Evolutionary conservation across 2,329 filamentous ascomycete genomes (phyloP), one percentile per base, ranked within the genome.

Genomic region (Trichophaea hybrida): DNA sequence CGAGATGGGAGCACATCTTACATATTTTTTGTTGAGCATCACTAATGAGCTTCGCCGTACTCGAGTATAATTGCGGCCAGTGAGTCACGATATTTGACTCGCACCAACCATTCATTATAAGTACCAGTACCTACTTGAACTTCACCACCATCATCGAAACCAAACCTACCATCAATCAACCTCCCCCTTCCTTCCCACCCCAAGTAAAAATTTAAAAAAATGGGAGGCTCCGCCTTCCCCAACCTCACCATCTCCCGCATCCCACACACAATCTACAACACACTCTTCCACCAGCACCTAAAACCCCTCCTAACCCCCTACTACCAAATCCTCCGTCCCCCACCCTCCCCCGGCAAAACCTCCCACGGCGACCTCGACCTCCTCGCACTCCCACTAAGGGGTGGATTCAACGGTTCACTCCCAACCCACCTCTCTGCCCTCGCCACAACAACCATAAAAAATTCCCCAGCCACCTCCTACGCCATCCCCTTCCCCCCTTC

Each of bases 1-100:
- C 59, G 50, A 35, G 61, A 57, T 58, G 49, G 55, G 52, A 40
- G n/a, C 40, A 61, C 60, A 53, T 49, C 50, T 31, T 37, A 12
- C 6, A 10, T 12, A 24, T 38, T 15, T 33, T 6, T 49, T 17
- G 38, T 24, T 24, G 3, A 24, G 1, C 24, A 24, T 24, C 24
- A 24, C 24, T 24, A 1, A 24, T 24, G 24, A 24, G 24, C 24
- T 24, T 24, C 24, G 24, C 3, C 24, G 24, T 24, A 40, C 37
- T 40, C 37, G 7, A 40, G 7, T 40, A 43, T 43, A 43, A 10
- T 43, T 43, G 38, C 38, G 10, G n/a, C 38, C 10, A 43, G 38
- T 43, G 38, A 15, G 10, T 43, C 38, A 10, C 38, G 4, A 43
- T 15, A 10, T 10, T 15, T 43, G n/a, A 10, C 10, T 10, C 10